Evolutionary conservation across 169 alveolate genomes (phyloP), one percentile per base, ranked within the genome.

Genomic region (Eimeria falciformis): DNA sequence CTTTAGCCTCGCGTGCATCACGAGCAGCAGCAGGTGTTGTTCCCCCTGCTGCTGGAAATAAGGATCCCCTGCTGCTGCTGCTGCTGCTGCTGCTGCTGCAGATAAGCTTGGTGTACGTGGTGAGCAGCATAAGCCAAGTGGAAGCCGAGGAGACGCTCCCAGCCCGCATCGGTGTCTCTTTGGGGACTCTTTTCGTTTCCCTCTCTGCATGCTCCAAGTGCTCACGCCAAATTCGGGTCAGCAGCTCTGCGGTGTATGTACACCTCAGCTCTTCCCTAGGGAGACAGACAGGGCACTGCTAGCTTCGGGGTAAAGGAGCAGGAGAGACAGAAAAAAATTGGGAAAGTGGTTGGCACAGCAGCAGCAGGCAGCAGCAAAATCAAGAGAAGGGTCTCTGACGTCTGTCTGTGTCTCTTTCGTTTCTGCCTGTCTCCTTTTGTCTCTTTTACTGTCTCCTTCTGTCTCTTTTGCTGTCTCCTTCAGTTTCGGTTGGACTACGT

Each of bases 401-500:
- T 50, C 62, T 50, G 62, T 1, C 62, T 50, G 58, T 40, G 53
- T 4, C 3, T 55, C 58, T n/a, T 14, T 7, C 83, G 56, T 12
- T 6, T 37, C 55, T 17, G 12, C 45, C 56, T 0, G n/a, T 27
- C 5, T 9, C 14, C 33, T 14, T 14, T 5, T 9, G 25, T 9
- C 21, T 23, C 11, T 29, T 27, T n/a, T 18, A 27, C 47, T 40
- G 40, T 29, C 11, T 46, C 45, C 45, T 9, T 14, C 33, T 45
- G 23, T 45, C 12, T 4, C 62, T 9, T 2, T 40, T 14, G 37
- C 17, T 14, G 65, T 75, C 18, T 50, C n/a, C 88, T 33, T 46
- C 90, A 82, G 78, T 58, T 82, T 23, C 90, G 90, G 17, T 43
- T 82, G 56, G 78, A 56, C 27, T 82, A 82, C 78, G 90, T 82